Percentiles rank a stretch among this genome's conserved stretches.
Evolutionary conservation across 495 filamentous ascomycete genomes (phyloP).

Genomic region (Daldinia caldariorum): DNA sequence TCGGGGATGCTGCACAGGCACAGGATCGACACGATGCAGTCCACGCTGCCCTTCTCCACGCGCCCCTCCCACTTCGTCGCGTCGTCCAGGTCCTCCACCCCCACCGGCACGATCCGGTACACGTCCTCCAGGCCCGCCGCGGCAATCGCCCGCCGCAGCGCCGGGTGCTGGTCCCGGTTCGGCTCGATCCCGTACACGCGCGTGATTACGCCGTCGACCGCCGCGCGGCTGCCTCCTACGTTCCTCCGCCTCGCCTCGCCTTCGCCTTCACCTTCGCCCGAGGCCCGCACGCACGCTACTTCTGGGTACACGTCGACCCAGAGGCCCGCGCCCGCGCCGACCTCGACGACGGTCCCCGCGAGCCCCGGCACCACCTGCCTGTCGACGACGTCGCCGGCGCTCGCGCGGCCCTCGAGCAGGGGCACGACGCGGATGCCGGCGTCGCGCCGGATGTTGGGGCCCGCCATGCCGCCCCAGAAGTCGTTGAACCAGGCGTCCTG

Average conservation of each 20-base stretch:
- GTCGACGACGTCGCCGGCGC: slow-evolving; percentile 39
- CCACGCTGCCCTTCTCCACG: slow-evolving; percentile 64
- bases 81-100: slow-evolving; percentile 65
- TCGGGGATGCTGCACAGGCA: slow-evolving; percentile 78
- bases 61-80: slow-evolving; percentile 52
- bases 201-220: slow-evolving; percentile 49
- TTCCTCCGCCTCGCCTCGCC: slow-evolving; percentile 8
- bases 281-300: background rate
- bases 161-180: slow-evolving; percentile 63
- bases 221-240: slow-evolving; percentile 6
- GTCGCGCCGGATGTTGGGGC: slow-evolving; percentile 49
- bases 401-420: slow-evolving; percentile 53
- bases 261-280: background rate
- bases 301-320: slow-evolving; percentile 55
- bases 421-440: slow-evolving; percentile 50
- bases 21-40: slow-evolving; percentile 73
- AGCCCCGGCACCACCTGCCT: slow-evolving; percentile 44
- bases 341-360: slow-evolving; percentile 54
- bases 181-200: slow-evolving; percentile 76
- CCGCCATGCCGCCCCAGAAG: slow-evolving; percentile 56
- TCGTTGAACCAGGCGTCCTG: slow-evolving; percentile 59
- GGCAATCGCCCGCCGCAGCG: slow-evolving; percentile 57
- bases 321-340: slow-evolving; percentile 61
- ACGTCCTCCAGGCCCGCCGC: slow-evolving; percentile 63
- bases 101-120: slow-evolving; percentile 72